phyloP scores from a whole-genome alignment of 495 filamentous ascomycete genomes.

The Trichoderma erinaceum region DNA sequence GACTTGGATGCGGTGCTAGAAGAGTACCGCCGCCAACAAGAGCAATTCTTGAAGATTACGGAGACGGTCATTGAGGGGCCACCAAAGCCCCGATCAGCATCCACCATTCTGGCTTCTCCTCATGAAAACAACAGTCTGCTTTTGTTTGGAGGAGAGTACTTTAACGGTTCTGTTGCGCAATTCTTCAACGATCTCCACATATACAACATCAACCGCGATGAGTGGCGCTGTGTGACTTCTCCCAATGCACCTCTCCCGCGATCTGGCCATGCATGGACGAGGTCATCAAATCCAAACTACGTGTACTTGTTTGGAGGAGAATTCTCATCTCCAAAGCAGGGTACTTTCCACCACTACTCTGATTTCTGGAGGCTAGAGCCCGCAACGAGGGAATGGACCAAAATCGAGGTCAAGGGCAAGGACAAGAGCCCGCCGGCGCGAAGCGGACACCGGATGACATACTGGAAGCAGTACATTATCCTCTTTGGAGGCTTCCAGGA shows the following conservation, averaged over 20 bases:
- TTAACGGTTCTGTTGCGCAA: slow-evolving; percentile 56
- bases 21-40: slow-evolving; percentile 78
- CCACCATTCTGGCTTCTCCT: slow-evolving; percentile 76
- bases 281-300: slow-evolving; percentile 72
- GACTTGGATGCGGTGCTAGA: slow-evolving; percentile 95
- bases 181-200: slow-evolving; percentile 75
- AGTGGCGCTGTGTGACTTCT: slow-evolving; percentile 82
- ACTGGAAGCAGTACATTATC: slow-evolving; percentile 61
- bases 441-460: slow-evolving; percentile 92
- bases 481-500: slow-evolving; percentile 73
- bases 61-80: slow-evolving; percentile 65
- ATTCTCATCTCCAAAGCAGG: slow-evolving; percentile 73
- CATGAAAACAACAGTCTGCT: slow-evolving; percentile 83
- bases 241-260: slow-evolving; percentile 89
- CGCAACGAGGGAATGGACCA: slow-evolving; percentile 76
- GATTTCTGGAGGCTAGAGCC: slow-evolving; percentile 94
- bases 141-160: slow-evolving; percentile 77
- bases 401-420: slow-evolving; percentile 81
- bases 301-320: slow-evolving; percentile 88
- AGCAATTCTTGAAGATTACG: slow-evolving; percentile 87
- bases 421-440: slow-evolving; percentile 82
- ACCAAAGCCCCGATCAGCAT: slow-evolving; percentile 69
- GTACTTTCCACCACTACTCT: slow-evolving; percentile 98
- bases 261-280: slow-evolving; percentile 87
- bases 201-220: slow-evolving; percentile 77